These are phyloP conservation scores for Kwoniella mangroviensis DNA, from an alignment of 768 basidiomycete species.

Conservation along the genomic window DNA sequence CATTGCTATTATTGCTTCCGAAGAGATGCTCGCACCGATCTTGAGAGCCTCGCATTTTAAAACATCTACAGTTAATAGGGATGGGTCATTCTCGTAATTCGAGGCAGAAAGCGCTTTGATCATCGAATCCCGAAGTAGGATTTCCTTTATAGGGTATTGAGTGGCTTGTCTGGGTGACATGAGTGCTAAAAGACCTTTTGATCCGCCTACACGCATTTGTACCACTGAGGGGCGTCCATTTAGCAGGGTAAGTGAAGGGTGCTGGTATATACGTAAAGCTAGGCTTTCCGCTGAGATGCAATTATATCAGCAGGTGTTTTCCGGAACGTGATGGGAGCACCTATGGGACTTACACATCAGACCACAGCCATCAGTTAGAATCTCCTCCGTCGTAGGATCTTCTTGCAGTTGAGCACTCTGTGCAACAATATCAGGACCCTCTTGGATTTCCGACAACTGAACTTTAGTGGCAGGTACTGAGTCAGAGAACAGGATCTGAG, in stretches of 20 bases:
- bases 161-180: slow-evolving; percentile 35
- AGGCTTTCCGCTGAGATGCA: slow-evolving; percentile 30
- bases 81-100: slow-evolving; percentile 30
- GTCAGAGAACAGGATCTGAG: slow-evolving; percentile 45
- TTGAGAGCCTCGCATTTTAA: slow-evolving; percentile 34
- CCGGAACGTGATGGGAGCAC: background rate
- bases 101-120: slow-evolving; percentile 34
- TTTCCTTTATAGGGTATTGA: slow-evolving; percentile 30
- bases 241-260: slow-evolving; percentile 6
- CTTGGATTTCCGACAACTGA: slow-evolving; percentile 11
- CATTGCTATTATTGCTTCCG: slow-evolving; percentile 44
- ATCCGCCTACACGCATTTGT: slow-evolving; percentile 44
- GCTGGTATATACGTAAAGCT: slow-evolving; percentile 27
- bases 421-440: slow-evolving; percentile 37
- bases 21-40: slow-evolving; percentile 30
- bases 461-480: slow-evolving; percentile 33
- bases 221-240: slow-evolving; percentile 36
- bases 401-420: slow-evolving; percentile 4
- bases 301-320: background rate
- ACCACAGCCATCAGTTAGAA: slow-evolving; percentile 50
- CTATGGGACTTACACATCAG: slow-evolving; percentile 42
- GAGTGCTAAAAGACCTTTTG: slow-evolving; percentile 46
- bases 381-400: slow-evolving; percentile 36
- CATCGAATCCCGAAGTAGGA: slow-evolving; percentile 47
- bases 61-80: slow-evolving; percentile 35